phyloP scores from a whole-genome alignment of 345 rosid species.

The Dipteronia sinensis region DNA sequence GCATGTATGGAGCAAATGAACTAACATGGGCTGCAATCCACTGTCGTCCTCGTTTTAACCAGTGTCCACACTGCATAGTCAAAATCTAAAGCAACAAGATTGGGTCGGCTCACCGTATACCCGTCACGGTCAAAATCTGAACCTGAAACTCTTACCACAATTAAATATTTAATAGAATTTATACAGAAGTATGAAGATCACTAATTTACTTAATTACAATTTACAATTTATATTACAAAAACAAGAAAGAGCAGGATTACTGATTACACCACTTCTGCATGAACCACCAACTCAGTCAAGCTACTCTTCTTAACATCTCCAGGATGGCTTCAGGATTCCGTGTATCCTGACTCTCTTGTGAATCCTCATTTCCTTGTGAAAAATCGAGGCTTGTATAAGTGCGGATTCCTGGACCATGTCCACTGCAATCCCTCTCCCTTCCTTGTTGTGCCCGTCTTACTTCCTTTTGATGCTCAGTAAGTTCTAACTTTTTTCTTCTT shows the following conservation, averaged over 20 bases:
- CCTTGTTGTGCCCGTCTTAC: conserved; percentile 60
- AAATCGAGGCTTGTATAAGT: conserved; percentile 54
- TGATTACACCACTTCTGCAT: not conserved
- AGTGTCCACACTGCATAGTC: too few species aligned
- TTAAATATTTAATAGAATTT: too few species aligned
- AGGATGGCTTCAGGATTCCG: conserved; percentile 29
- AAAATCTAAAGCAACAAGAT: too few species aligned
- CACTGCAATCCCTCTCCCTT: conserved; percentile 43
- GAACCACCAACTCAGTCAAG: not conserved
- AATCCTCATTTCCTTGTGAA: conserved; percentile 50
- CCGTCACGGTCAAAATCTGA: not conserved
- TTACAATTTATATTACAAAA: too few species aligned
- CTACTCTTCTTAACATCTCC: conserved; percentile 29
- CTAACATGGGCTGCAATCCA: not conserved
- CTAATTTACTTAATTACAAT: too few species aligned
- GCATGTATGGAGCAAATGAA: not conserved
- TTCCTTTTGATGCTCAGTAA: conserved; percentile 58
- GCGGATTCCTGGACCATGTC: conserved; percentile 52
- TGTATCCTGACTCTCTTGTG: conserved; percentile 43
- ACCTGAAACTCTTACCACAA: not conserved
- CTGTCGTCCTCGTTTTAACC: too few species aligned
- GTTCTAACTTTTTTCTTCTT: conserved; percentile 42
- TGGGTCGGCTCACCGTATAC: too few species aligned
- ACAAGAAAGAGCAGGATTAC: not conserved
- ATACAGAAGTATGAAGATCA: too few species aligned